Evolutionary conservation across 192 early-diverging fungal species (phyloP).

Genomic region (Physocladia obscura): DNA sequence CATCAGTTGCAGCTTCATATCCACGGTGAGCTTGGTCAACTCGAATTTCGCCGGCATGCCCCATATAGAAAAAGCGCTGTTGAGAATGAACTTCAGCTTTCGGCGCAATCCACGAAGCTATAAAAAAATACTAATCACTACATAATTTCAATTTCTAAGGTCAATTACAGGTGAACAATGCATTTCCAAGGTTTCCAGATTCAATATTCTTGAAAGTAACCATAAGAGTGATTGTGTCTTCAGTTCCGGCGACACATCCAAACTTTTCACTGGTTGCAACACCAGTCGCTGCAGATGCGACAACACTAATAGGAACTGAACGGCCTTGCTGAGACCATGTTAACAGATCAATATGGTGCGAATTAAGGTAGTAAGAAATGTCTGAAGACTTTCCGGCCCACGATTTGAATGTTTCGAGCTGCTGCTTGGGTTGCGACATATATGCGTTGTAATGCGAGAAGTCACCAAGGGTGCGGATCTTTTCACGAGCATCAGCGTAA

Average conservation of each 20-base stretch:
- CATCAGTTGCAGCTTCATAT: conserved; percentile 42
- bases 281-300: conserved; percentile 38
- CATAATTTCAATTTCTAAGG: neutral
- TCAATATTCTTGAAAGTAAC: conserved; percentile 39
- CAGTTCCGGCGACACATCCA: conserved; percentile 37
- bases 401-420: conserved; percentile 40
- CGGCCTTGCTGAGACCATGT: conserved; percentile 36
- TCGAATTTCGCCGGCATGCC: conserved; percentile 42
- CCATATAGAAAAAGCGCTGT: conserved; percentile 46
- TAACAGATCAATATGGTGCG: conserved; percentile 48
- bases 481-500: conserved; percentile 45
- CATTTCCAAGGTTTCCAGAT: conserved; percentile 31
- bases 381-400: conserved; percentile 50
- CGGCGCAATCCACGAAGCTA: conserved; percentile 48
- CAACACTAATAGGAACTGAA: conserved; percentile 35
- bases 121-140: neutral
- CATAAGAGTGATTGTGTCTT: conserved; percentile 48
- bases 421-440: conserved; percentile 46
- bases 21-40: conserved; percentile 51
- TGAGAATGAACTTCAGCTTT: conserved; percentile 49
- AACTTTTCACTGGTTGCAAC: conserved; percentile 41
- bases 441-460: conserved; percentile 44
- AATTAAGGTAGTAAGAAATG: conserved; percentile 45
- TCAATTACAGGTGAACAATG: conserved; percentile 39
- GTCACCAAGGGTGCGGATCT: conserved; percentile 34